Conservation (phyloP, 2,329 filamentous ascomycete genomes). For the Ophiocordyceps camponoti-saundersi region DNA sequence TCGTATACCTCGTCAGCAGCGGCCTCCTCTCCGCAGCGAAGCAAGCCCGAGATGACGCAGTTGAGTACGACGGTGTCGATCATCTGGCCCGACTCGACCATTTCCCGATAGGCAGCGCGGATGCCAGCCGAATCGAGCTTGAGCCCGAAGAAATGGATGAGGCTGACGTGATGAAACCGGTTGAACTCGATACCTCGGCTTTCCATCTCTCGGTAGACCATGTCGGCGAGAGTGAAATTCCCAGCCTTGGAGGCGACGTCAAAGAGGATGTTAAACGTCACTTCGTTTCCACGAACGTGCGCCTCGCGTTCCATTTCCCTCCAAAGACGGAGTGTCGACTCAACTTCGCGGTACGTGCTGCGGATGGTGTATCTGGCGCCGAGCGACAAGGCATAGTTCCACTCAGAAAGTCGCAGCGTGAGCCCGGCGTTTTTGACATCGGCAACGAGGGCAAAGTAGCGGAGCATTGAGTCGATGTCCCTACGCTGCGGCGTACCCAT, state of each 20-base stretch:
- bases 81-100: conserved; percentile 73
- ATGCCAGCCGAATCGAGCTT: conserved; percentile 57
- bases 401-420: conserved; percentile 49
- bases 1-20: conserved; percentile 69
- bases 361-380: conserved; percentile 52
- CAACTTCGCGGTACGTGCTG: conserved; percentile 39
- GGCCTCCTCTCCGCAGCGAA: conserved; percentile 57
- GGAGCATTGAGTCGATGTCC: conserved; percentile 48
- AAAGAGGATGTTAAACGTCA: conserved; percentile 91
- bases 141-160: conserved; percentile 74
- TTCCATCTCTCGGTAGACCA: conserved; percentile 69
- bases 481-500: conserved; percentile 47
- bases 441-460: conserved; percentile 68
- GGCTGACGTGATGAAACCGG: conserved; percentile 63
- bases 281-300: conserved; percentile 45
- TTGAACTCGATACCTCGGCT: conserved; percentile 50
- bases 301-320: conserved; percentile 71
- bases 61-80: conserved; percentile 81
- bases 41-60: conserved; percentile 63
- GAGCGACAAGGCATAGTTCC: conserved; percentile 72
- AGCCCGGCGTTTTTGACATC: conserved; percentile 66
- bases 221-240: conserved; percentile 70
- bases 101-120: conserved; percentile 59
- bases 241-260: conserved; percentile 74
- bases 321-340: conserved; percentile 61